Evolutionary conservation across 305 asterid genomes (phyloP).

Genomic region (Solanum aculeatissimum): DNA sequence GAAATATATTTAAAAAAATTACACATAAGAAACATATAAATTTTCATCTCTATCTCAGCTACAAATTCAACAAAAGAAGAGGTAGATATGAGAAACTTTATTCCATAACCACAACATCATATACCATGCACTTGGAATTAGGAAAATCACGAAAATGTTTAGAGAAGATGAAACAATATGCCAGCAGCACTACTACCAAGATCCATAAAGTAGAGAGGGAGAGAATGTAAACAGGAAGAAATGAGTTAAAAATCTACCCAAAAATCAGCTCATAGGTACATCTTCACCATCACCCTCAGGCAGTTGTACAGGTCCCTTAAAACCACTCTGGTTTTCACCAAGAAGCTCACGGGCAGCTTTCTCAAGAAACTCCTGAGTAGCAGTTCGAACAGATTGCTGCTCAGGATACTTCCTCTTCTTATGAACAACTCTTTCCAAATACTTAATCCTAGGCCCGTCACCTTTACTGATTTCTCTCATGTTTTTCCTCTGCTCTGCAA

Average conservation of each 20-base stretch:
- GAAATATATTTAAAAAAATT: background rate
- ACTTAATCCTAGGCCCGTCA: slow-evolving; percentile 29
- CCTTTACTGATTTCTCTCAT: slow-evolving; percentile 68
- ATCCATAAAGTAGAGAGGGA: background rate
- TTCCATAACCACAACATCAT: background rate
- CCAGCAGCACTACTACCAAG: background rate
- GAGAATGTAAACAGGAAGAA: background rate
- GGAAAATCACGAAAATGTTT: background rate
- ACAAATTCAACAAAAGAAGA: background rate
- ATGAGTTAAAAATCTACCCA: slow-evolving; percentile 36
- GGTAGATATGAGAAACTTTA: background rate
- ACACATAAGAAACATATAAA: background rate
- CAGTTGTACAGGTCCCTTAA: slow-evolving; percentile 70
- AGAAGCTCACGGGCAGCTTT: slow-evolving; percentile 91
- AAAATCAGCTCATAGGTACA: slow-evolving; percentile 41
- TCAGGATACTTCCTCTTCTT: slow-evolving; percentile 72
- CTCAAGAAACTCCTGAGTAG: slow-evolving; percentile 93
- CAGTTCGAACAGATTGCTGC: slow-evolving; percentile 62
- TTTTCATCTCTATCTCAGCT: background rate
- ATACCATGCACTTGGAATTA: background rate
- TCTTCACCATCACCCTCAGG: slow-evolving; percentile 50
- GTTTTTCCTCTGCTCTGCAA: slow-evolving; percentile 88
- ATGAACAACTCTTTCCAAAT: slow-evolving; percentile 36
- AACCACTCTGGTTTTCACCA: slow-evolving; percentile 59
- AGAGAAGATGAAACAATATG: background rate